Base-by-base conservation (phyloP, 441 rosid genomes). In the Syzygium malaccense region DNA sequence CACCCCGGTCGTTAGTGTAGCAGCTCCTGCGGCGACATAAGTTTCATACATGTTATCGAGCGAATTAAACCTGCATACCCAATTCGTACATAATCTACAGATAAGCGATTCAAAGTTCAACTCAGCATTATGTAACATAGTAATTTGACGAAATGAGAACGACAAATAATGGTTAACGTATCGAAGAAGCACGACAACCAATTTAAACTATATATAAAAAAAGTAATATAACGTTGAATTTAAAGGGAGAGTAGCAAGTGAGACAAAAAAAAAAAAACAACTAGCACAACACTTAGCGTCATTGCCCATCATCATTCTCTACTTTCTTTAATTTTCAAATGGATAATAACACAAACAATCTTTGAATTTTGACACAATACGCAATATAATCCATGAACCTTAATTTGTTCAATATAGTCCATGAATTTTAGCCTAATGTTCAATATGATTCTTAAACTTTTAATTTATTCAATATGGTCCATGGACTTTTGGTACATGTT, bases 81-180 rank as follows among this genome's bases (percentile, higher is more conserved):
- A 7, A 45, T 45, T 60, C 12, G 1, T n/a, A n/a, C 17, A n/a
- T 0, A 64, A 64, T 17, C 0, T 30, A 1, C 6, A 6, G 25
- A 32, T 8, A 19, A 33, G 11, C 5, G 30, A 62, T 62, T 62
- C 32, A 66, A 32, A 66, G 33, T 66, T 64, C 23, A 30, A 15
- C 23, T 66, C 1, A 8, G 2, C 23, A 32, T 15, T 19, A 4
- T 1, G 19, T 14, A 6, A 66, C 41, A 32, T 18, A 2, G 48
- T 19, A 68, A 68, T 68, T 68, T 19, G 79, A 9, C 4, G 14
- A 6, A 11, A 19, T 3, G 48, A 68, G 19, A 37, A 11, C 8
- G 17, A 10, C 2, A 5, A 1, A 71, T 3, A 2, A 37, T 10
- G 45, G 48, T 45, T 45, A 37, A 12, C 0, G 4, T 71, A 33